Evolutionary conservation across 306 rosid species (phyloP).

Genomic region (Spatholobus suberectus): DNA sequence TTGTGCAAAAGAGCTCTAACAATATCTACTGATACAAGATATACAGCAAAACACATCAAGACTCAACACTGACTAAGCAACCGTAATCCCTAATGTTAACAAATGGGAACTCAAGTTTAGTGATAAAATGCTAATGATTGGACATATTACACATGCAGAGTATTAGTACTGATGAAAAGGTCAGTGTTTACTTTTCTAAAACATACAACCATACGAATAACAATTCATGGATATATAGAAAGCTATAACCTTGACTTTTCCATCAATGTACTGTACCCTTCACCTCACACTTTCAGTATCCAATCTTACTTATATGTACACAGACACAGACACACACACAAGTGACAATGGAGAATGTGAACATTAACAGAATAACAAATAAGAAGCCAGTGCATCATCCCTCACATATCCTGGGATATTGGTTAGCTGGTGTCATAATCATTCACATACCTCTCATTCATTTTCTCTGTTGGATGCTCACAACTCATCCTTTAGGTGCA

Average conservation of each 20-base stretch:
- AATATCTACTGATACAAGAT: slow-evolving; percentile 21
- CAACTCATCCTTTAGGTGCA: too few relatives aligned
- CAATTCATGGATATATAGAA: slow-evolving; percentile 48
- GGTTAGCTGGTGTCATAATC: neutral
- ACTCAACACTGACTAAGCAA: neutral
- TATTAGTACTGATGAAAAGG: neutral
- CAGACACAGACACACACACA: neutral
- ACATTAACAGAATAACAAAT: neutral
- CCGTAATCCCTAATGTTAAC: neutral
- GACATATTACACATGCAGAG: slow-evolving; percentile 12
- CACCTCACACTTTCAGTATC: neutral
- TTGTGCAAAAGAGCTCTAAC: slow-evolving; percentile 8
- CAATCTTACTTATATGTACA: neutral
- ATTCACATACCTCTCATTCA: neutral
- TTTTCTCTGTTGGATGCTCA: too few relatives aligned
- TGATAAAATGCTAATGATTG: neutral
- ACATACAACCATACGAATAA: neutral
- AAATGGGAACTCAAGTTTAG: slow-evolving; percentile 25
- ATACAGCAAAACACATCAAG: slow-evolving; percentile 19
- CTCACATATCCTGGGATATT: neutral
- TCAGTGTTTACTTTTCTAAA: neutral
- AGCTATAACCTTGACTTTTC: slow-evolving; percentile 30
- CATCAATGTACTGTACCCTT: neutral
- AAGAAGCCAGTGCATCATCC: neutral
- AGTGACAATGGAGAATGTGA: neutral